These are phyloP conservation scores for Tricholoma flavovirens DNA, from an alignment of 768 basidiomycete species.

Conservation along the genomic window DNA sequence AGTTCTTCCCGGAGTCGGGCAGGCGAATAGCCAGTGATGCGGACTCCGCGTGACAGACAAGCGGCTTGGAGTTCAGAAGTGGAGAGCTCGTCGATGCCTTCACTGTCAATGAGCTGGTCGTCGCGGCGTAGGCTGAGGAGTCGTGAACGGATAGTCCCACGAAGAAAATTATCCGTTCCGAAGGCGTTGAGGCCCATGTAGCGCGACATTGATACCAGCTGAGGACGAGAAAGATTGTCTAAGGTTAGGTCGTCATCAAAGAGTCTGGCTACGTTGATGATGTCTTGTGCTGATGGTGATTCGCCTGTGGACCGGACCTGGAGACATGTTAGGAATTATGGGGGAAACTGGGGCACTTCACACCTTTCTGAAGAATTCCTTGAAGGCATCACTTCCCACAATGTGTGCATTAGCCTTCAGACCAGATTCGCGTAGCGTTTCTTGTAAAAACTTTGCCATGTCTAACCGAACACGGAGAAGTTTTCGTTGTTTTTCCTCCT, in stretches of 20 bases:
- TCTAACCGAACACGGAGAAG: constrained; percentile 90
- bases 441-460: constrained; percentile 99
- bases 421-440: constrained; percentile 92
- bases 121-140: constrained; percentile 82
- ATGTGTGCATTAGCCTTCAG: constrained; percentile 91
- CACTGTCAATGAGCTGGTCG: constrained; percentile 85
- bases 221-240: constrained; percentile 97
- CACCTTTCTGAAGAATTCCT: constrained; percentile 98
- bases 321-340: not conserved
- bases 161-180: constrained; percentile 97
- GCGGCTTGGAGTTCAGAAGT: constrained; percentile 88
- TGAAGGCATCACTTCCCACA: constrained; percentile 92
- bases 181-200: constrained; percentile 99
- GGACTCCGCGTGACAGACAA: constrained; percentile 90
- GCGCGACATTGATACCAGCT: constrained; percentile 93
- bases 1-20: constrained; percentile 87
- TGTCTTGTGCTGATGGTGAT: constrained; percentile 79
- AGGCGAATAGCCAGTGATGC: constrained; percentile 82
- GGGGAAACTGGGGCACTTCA: not conserved
- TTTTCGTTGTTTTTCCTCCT: constrained; percentile 98
- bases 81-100: constrained; percentile 90
- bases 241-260: constrained; percentile 98
- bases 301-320: constrained; percentile 94
- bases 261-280: constrained; percentile 91
- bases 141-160: constrained; percentile 82